These are phyloP conservation scores for Leccinum uliginosum DNA, from an alignment of 768 basidiomycete genomes.

Conservation along the genomic window DNA sequence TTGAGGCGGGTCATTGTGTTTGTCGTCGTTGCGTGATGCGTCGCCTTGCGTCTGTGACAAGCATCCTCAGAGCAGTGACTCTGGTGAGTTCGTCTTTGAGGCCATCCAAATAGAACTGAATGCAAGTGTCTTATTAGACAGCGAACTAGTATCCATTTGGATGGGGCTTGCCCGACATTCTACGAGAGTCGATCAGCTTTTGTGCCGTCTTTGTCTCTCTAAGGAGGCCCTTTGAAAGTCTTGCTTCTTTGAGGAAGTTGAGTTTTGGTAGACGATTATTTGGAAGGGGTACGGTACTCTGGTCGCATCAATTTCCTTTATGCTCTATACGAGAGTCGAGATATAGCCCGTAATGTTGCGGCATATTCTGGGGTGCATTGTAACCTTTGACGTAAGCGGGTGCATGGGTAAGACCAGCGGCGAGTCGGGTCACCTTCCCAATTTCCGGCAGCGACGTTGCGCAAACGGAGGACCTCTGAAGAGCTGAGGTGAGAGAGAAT, in stretches of 20 bases:
- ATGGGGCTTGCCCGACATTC: conserved; percentile 72
- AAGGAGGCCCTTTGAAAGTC: conserved; percentile 83
- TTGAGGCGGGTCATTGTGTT: too few relatives aligned
- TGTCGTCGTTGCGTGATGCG: too few relatives aligned
- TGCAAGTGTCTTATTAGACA: not conserved
- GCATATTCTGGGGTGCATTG: conserved; percentile 77
- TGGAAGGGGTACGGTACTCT: conserved; percentile 75
- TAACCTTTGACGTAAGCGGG: conserved; percentile 54
- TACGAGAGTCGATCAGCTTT: conserved; percentile 78
- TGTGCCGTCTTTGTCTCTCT: conserved; percentile 92
- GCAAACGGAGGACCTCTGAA: conserved; percentile 74
- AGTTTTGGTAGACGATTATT: too few relatives aligned
- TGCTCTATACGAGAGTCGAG: conserved; percentile 82
- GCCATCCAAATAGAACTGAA: conserved; percentile 89
- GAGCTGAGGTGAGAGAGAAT: conserved; percentile 79
- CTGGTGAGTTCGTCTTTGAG: conserved; percentile 88
- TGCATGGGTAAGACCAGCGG: not conserved
- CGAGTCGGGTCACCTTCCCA: conserved; percentile 72
- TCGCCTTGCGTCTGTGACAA: too few relatives aligned
- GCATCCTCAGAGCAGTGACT: conserved; percentile 85
- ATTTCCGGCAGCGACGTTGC: conserved; percentile 70
- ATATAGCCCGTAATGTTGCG: conserved; percentile 83
- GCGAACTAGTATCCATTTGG: not conserved
- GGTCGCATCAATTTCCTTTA: conserved; percentile 85
- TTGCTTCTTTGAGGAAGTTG: conserved; percentile 67